Evolutionary conservation across 2,329 filamentous ascomycete species (phyloP), one percentile per base, ranked within the genome.

Genomic region (Ophiostoma ips): DNA sequence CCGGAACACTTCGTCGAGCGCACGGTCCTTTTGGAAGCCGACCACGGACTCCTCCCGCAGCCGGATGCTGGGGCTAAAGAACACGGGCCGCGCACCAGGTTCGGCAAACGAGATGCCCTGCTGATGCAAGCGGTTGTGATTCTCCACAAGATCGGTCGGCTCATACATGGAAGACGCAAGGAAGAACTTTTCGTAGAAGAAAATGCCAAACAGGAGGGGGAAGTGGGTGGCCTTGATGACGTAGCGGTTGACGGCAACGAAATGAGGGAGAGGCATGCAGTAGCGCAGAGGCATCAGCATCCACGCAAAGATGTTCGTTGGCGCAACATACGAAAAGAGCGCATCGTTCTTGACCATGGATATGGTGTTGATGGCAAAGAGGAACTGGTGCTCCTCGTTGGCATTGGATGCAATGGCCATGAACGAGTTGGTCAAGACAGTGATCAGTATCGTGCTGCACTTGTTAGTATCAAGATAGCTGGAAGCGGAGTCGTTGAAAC

Each of bases 261-360:
- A 96, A 46, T 81, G 76, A 37, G 78, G 78, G 57, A 95, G 81
- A 0, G 88, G 80, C 69, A 95, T 80, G 58, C 80, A 69, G 62
- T 84, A 94, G 55, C 89, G 77, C 41, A 94, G 64, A 0, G 90
- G 90, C 59, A 88, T 88, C 28, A 95, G 70, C 0, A 90, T 62
- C 90, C 89, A 96, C 1, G 87, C 89, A 55, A 95, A 76, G 30
- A 95, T 84, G 61, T 96, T 96, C 13, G 85, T 83, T 0, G 90
- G 90, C 1, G 90, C 85, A 53, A 95, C 78, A 62, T 95, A 95
- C 3, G 87, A 94, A 69, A 96, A 96, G 0, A 95, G 71, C 0
- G 88, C 85, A 63, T 96, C 90, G n/a, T 92, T 95, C 65, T 95
- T 96, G 56, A 95, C 90, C 86, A 95, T 94, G 5, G 87, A 94